Conservation (phyloP, 169 alveolate species). For the Plasmodium falciparum region DNA sequence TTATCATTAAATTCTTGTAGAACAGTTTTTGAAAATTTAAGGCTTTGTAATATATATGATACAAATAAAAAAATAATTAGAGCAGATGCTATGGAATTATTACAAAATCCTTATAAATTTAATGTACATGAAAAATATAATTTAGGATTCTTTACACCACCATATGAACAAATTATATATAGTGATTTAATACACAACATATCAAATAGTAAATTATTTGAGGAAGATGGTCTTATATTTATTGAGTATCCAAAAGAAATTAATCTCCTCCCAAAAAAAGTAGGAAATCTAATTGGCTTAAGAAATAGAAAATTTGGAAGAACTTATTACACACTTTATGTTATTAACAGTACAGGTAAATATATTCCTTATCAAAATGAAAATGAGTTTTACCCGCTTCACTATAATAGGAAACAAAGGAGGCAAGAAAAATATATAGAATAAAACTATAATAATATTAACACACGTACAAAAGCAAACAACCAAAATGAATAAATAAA, state of each 20-base stretch:
- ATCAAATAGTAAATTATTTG: slow-evolving; percentile 81
- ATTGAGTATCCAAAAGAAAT: slow-evolving; percentile 87
- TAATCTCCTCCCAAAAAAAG: slow-evolving; percentile 81
- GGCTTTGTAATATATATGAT: slow-evolving; percentile 61
- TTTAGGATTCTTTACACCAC: slow-evolving; percentile 85
- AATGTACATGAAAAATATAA: slow-evolving; percentile 80
- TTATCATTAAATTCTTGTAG: slow-evolving; percentile 82
- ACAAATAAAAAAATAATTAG: slow-evolving; percentile 79
- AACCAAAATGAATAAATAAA: no score
- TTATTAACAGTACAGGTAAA: slow-evolving; percentile 81
- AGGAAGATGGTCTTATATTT: slow-evolving; percentile 81
- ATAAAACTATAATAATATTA: no score
- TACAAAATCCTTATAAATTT: slow-evolving; percentile 79
- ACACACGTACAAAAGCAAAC: no score
- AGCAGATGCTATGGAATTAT: slow-evolving; percentile 84
- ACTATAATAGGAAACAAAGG: slow-evolving; percentile 50
- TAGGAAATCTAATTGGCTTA: slow-evolving; percentile 78
- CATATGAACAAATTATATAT: slow-evolving; percentile 87
- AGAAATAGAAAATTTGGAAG: slow-evolving; percentile 88
- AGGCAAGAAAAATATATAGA: slow-evolving; percentile 47
- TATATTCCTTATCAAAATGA: slow-evolving; percentile 21
- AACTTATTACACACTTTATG: slow-evolving; percentile 84
- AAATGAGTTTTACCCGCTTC: slow-evolving; percentile 75
- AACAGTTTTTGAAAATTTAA: slow-evolving; percentile 74
- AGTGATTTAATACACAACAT: slow-evolving; percentile 79